Percentiles rank a stretch among this genome's conserved stretches.
phyloP scores from a whole-genome alignment of 768 basidiomycete genomes.

The Naganishia antarctica region DNA sequence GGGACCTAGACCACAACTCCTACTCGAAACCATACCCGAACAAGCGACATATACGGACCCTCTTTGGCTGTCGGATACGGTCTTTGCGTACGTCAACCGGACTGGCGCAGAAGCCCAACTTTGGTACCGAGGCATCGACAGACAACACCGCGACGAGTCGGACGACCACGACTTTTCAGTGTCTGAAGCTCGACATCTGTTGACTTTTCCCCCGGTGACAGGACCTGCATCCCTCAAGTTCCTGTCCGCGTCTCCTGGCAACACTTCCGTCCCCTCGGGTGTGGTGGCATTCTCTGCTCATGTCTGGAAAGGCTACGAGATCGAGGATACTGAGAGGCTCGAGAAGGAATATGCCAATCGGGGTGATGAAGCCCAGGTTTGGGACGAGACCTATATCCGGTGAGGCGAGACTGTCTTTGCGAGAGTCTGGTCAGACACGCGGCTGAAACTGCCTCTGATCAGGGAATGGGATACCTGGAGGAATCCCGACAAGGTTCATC shows the following conservation, averaged over 20 bases:
- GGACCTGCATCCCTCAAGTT: constrained; percentile 30
- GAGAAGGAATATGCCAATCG: constrained; percentile 69
- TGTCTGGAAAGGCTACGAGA: constrained; percentile 70
- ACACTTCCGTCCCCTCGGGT: constrained; percentile 47
- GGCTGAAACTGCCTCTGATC: neutral
- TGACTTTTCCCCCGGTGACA: constrained; percentile 33
- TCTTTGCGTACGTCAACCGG: constrained; percentile 25
- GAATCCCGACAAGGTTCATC: constrained; percentile 60
- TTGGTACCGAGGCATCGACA: constrained; percentile 3
- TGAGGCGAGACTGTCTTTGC: constrained; percentile 1
- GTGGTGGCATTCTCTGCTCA: constrained; percentile 77
- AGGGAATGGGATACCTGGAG: constrained; percentile 71
- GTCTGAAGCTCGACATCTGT: constrained; percentile 32
- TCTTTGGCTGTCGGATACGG: constrained; percentile 24
- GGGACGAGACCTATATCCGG: constrained; percentile 64
- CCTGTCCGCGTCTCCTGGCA: constrained; percentile 26
- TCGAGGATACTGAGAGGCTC: constrained; percentile 63
- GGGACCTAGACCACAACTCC: constrained; percentile 23
- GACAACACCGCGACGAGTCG: too few species aligned
- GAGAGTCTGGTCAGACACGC: too few species aligned
- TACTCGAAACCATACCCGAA: constrained; percentile 5
- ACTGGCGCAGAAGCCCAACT: constrained; percentile 15
- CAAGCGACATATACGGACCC: constrained; percentile 21
- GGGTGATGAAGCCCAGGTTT: constrained; percentile 68
- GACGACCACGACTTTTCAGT: neutral